Conservation (phyloP, 495 filamentous ascomycete species). For the Aspergillus nidulans region DNA sequence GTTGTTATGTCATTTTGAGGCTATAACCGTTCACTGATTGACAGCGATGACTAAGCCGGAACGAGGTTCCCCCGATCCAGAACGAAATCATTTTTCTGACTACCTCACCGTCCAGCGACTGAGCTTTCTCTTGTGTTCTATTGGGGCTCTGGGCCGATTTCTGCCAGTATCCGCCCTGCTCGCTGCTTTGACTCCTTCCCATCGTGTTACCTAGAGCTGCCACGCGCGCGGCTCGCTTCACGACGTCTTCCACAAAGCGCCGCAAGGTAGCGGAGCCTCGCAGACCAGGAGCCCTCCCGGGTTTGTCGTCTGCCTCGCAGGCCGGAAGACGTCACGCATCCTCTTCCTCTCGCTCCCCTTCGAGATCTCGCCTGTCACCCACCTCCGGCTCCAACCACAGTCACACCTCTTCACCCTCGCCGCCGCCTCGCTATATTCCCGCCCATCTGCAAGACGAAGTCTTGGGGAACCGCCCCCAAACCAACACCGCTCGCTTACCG, state of each 20-base stretch:
- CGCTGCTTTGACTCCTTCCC: constrained; percentile 8
- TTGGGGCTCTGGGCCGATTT: neutral
- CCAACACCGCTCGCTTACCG: constrained; percentile 39
- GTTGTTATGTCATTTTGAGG: too few relatives aligned
- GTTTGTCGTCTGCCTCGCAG: constrained; percentile 31
- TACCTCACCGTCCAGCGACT: neutral
- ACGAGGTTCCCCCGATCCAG: neutral
- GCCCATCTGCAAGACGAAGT: constrained; percentile 61
- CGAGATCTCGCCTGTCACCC: constrained; percentile 25
- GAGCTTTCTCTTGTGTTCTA: neutral
- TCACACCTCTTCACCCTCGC: constrained; percentile 33
- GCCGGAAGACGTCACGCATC: constrained; percentile 42
- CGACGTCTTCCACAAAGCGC: constrained; percentile 89
- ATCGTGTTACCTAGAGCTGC: constrained; percentile 42
- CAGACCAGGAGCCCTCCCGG: constrained; percentile 28
- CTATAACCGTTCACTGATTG: neutral
- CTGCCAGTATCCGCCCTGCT: constrained; percentile 8
- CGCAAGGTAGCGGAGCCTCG: constrained; percentile 67
- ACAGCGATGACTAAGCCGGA: neutral
- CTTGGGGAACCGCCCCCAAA: constrained; percentile 32
- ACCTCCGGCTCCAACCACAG: constrained; percentile 30
- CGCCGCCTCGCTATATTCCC: constrained; percentile 52
- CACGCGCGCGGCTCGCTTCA: constrained; percentile 69
- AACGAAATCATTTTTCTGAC: neutral
- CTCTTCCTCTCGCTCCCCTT: constrained; percentile 22